Evolutionary conservation across 2,329 filamentous ascomycete genomes (phyloP), one percentile per base, ranked within the genome.

Genomic region (Neonectria magnoliae): DNA sequence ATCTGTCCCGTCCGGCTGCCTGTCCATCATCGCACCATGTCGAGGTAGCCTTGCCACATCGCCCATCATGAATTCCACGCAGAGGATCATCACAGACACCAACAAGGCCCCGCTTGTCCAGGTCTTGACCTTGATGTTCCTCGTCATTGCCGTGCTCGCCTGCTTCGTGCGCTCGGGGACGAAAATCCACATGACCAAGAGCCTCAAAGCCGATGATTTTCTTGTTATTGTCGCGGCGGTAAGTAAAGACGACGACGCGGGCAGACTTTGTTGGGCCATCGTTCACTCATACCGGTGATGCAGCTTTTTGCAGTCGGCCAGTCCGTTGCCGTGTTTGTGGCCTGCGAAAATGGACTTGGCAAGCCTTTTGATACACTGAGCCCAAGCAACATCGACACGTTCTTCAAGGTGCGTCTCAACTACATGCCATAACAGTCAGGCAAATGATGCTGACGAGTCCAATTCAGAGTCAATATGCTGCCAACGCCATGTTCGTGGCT

Each of bases 31-130:
- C 53, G 13, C 44, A 52, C 16, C 44, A 51, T 60, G 36, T 47
- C 41, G 14, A 48, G 36, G 29, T 44, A 53, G 50, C 42, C 31
- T 27, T 33, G 48, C 13, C 14, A 14, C 29, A 10, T 47, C n/a
- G 58, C 27, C 54, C 41, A 61, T 7, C 4, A 74, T 74, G 72
- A 66, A 33, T 55, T 64, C 68, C 14, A 44, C 16, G 76, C 73
- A 74, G 9, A 60, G 65, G 33, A 45, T 74, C 45, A 73, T 76
- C 29, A 76, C 71, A 1, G 75, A 72, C 60, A 64, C 47, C 20
- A 72, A 76, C 72, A 76, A 76, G 67, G 70, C 73, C 14, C 75
- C 75, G 7, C 71, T 76, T 9, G 68, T 76, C 14, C 68, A 76
- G 53, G 73, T 76, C 41, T 60, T 76, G 57, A 66, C 71, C 3